phyloP scores from a whole-genome alignment of 2,329 filamentous ascomycete genomes.

The Trichoderma harzianum region DNA sequence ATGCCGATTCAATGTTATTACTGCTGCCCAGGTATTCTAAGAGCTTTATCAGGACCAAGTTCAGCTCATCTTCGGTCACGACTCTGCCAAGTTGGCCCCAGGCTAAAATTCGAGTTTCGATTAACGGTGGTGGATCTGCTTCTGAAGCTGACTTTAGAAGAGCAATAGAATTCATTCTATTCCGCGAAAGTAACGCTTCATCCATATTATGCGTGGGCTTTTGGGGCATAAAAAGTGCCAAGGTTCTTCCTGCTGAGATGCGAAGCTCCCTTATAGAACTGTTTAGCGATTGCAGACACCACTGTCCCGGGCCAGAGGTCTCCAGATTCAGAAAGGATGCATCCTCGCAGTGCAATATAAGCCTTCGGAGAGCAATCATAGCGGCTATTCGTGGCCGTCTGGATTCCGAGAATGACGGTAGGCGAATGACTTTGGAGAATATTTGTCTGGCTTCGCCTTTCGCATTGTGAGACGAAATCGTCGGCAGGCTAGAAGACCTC shows the following conservation, averaged over 20 bases:
- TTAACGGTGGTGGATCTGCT: slow-evolving; percentile 61
- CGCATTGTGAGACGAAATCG: slow-evolving; percentile 14
- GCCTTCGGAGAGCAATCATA: slow-evolving; percentile 67
- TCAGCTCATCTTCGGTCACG: slow-evolving; percentile 77
- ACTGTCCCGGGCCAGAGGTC: slow-evolving; percentile 67
- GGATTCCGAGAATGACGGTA: slow-evolving; percentile 48
- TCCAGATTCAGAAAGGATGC: slow-evolving; percentile 62
- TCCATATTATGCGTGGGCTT: slow-evolving; percentile 21
- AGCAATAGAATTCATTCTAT: slow-evolving; percentile 67
- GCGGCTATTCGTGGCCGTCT: slow-evolving; percentile 64
- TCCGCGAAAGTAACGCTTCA: slow-evolving; percentile 28
- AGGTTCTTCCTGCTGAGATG: slow-evolving; percentile 68
- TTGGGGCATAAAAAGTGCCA: slow-evolving; percentile 60
- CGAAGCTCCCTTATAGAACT: slow-evolving; percentile 84
- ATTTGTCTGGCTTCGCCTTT: slow-evolving; percentile 42
- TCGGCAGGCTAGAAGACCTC: not conserved
- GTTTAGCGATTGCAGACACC: slow-evolving; percentile 75
- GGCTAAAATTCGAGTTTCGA: slow-evolving; percentile 81
- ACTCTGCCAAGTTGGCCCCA: slow-evolving; percentile 81
- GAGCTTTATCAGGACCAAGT: slow-evolving; percentile 77
- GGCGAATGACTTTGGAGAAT: slow-evolving; percentile 46
- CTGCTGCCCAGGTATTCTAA: slow-evolving; percentile 83
- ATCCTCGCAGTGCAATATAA: slow-evolving; percentile 64
- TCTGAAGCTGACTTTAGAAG: slow-evolving; percentile 71
- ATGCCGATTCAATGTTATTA: slow-evolving; percentile 73